Conservation (phyloP, 768 basidiomycete species). For the Suillus fuscotomentosus region DNA sequence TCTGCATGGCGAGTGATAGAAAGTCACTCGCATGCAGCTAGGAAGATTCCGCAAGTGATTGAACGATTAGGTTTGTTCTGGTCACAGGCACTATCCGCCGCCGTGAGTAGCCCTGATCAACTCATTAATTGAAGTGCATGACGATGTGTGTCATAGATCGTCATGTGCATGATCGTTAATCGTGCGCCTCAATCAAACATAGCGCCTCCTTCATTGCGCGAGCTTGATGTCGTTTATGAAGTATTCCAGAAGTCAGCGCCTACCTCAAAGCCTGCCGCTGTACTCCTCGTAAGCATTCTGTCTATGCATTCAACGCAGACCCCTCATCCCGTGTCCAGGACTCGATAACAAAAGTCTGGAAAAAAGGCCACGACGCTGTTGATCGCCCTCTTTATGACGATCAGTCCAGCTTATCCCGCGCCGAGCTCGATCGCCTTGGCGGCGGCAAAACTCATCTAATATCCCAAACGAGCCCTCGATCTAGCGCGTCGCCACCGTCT, state of each 20-base stretch:
- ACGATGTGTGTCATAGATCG: slow-evolving; percentile 40
- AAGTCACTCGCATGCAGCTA: slow-evolving; percentile 44
- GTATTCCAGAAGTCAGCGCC: slow-evolving; percentile 49
- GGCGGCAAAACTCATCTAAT: slow-evolving; percentile 50
- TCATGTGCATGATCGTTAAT: slow-evolving; percentile 56
- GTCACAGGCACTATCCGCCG: slow-evolving; percentile 65
- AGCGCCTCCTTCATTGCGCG: slow-evolving; percentile 44
- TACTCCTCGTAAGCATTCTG: slow-evolving; percentile 39
- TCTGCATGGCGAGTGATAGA: slow-evolving; percentile 67
- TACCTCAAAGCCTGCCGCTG: slow-evolving; percentile 43
- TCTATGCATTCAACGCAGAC: neutral
- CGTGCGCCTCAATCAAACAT: slow-evolving; percentile 48
- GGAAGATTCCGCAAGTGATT: slow-evolving; percentile 38
- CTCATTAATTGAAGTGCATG: neutral
- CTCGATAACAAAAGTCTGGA: slow-evolving; percentile 39
- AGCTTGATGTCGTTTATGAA: slow-evolving; percentile 42
- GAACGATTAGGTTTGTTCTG: slow-evolving; percentile 53
- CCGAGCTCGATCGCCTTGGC: slow-evolving; percentile 54
- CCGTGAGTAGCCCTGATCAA: slow-evolving; percentile 40
- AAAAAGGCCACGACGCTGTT: slow-evolving; percentile 43
- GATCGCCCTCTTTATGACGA: slow-evolving; percentile 28
- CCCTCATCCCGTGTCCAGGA: slow-evolving; percentile 28
- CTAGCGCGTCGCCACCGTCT: slow-evolving; percentile 10
- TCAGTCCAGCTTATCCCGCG: slow-evolving; percentile 29
- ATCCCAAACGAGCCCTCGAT: slow-evolving; percentile 12